These are phyloP conservation scores for Metschnikowia kunwiensis DNA, from an alignment of 805 yeast genomes.

Conservation along the genomic window DNA sequence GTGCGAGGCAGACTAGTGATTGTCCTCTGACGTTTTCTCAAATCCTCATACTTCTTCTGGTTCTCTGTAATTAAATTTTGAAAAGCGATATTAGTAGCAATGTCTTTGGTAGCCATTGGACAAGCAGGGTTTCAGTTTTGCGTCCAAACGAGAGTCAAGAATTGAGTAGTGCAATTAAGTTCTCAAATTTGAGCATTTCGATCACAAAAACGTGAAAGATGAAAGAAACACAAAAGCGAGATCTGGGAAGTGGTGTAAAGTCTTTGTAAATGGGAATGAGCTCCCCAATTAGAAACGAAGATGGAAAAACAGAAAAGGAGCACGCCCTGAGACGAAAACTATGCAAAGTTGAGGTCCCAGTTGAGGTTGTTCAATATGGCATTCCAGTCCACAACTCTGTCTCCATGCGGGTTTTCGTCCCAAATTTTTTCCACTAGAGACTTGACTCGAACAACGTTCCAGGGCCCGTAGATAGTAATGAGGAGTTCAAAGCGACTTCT, in stretches of 20 bases:
- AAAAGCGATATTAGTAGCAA: constrained; percentile 14
- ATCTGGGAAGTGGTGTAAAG: no score
- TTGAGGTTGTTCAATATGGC: constrained; percentile 60
- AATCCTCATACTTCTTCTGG: constrained; percentile 9
- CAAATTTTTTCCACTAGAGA: constrained; percentile 47
- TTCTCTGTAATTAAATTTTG: constrained; percentile 7
- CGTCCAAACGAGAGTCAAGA: no score
- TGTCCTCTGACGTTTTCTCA: constrained; percentile 9
- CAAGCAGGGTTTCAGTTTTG: no score
- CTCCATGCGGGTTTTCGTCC: constrained; percentile 49
- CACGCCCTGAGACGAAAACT: background rate
- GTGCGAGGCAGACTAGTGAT: constrained; percentile 9
- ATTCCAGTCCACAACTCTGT: constrained; percentile 69
- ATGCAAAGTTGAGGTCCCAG: constrained; percentile 80
- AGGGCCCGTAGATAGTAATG: constrained; percentile 62
- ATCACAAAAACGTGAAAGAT: no score
- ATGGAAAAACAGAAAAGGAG: background rate
- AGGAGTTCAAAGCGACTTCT: constrained; percentile 50
- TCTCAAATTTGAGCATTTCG: no score
- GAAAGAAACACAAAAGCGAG: no score
- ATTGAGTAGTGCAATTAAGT: no score
- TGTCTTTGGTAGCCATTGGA: constrained; percentile 11
- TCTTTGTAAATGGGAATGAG: no score
- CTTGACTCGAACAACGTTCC: constrained; percentile 51
- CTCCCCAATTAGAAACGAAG: no score